Conservation (phyloP, 257 asterid species). For the Penstemon barbatus region DNA sequence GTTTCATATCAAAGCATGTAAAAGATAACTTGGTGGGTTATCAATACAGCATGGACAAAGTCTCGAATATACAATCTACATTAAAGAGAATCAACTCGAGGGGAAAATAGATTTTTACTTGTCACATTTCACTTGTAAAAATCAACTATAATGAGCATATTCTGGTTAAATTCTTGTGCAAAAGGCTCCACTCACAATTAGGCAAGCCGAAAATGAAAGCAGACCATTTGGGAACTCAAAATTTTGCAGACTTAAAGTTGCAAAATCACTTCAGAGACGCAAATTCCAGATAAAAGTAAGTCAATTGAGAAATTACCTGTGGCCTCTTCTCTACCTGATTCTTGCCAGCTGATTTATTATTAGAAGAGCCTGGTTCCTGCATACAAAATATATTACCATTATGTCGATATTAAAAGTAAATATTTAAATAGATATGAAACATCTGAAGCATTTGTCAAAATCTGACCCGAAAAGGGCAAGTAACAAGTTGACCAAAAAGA, state of each 20-base stretch:
- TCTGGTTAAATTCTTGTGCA: not conserved
- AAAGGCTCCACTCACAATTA: not conserved
- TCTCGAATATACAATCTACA: not conserved
- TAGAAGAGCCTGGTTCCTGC: constrained; percentile 63
- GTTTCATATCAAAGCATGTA: not conserved
- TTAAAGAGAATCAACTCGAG: not conserved
- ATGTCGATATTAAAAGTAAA: not conserved
- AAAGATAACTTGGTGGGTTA: not conserved
- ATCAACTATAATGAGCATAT: constrained; percentile 2
- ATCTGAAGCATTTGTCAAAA: constrained; percentile 15
- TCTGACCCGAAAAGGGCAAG: constrained; percentile 86
- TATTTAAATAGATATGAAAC: not conserved
- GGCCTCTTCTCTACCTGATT: constrained; percentile 49
- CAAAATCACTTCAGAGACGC: constrained; percentile 12
- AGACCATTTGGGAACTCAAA: not conserved
- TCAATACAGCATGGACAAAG: not conserved
- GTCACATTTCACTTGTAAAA: not conserved
- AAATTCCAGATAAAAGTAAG: constrained; percentile 2
- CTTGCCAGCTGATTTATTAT: constrained; percentile 48
- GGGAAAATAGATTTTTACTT: not conserved
- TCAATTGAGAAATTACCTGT: constrained; percentile 41
- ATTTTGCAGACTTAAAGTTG: not conserved
- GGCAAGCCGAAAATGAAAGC: not conserved
- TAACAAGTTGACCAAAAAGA: constrained; percentile 71
- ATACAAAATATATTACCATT: constrained; percentile 11